Evolutionary conservation across 371 early-diverging fungal species (phyloP), one percentile per base, ranked within the genome.

Genomic region (Syncephalastrum monosporum): DNA sequence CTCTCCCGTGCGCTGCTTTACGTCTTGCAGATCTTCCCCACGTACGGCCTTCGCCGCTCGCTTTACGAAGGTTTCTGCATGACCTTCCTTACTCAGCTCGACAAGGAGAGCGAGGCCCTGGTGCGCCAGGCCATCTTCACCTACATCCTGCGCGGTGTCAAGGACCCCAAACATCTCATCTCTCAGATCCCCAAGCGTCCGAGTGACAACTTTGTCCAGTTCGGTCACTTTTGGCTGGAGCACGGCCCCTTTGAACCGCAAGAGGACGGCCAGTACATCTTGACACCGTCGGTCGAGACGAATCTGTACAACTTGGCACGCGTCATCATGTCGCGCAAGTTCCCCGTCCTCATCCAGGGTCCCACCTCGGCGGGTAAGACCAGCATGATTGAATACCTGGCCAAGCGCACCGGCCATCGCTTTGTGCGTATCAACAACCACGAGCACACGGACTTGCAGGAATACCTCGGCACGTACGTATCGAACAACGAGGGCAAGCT

Each of bases 341-440:
- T 90, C 74, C 99, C 99, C 2, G 92, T 99, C n/a, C 77, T 99
- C 64, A 93, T 99, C 61, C 99, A 99, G 80, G 99, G 99, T 16
- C 99, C 98, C 15, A 99, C 99, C 0, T 97, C 98, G 16, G 95
- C 97, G 27, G 99, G 99, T 59, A 99, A 99, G 75, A 99, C 99
- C 0, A 92, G 93, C 60, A 95, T 99, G 91, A 91, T 99, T 52
- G 95, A 95, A 68, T 95, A 97, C 63, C 74, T 99, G 56, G 98
- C 99, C n/a, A 90, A 91, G 50, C 72, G 82, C 49, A 92, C 95
- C 0, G 93, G 94, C 10, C 98, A 97, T 77, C 81, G 83, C 16
- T 95, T 99, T 72, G 94, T 99, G 7, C 91, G 99, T 60, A 96
- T 99, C 75, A 99, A 99, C 82, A 99, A 99, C 74, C 99, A 99